Percentiles rank a stretch among this genome's conserved stretches.
These are phyloP conservation scores for Trichocladium uniseriatum DNA, from an alignment of 495 filamentous ascomycete species.

Conservation along the genomic window DNA sequence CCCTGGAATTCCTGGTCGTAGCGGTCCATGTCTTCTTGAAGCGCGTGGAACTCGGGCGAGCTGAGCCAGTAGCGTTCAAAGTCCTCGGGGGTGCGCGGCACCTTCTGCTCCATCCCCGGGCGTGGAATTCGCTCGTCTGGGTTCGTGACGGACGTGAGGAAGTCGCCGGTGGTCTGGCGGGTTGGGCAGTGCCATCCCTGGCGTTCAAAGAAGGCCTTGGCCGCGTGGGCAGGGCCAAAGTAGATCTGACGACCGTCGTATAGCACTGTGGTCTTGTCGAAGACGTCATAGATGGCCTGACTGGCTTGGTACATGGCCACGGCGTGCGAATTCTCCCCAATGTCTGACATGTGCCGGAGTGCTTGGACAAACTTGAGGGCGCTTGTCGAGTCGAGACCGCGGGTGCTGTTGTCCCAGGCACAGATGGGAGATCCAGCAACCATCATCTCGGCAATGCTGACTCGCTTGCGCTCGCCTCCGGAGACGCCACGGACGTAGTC, in stretches of 20 bases:
- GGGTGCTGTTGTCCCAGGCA: constrained; percentile 47
- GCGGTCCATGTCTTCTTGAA: constrained; percentile 53
- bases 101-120: constrained; percentile 51
- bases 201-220: constrained; percentile 49
- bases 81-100: constrained; percentile 52
- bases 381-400: constrained; percentile 44
- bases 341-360: constrained; percentile 43
- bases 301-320: constrained; percentile 70
- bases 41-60: constrained; percentile 40
- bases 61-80: constrained; percentile 44
- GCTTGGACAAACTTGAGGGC: constrained; percentile 42
- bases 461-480: constrained; percentile 48
- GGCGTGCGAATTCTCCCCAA: constrained; percentile 42
- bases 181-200: constrained; percentile 57
- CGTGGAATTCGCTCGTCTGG: constrained; percentile 57
- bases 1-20: constrained; percentile 49
- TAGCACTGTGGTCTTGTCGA: constrained; percentile 53
- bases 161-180: constrained; percentile 63
- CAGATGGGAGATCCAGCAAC: constrained; percentile 38
- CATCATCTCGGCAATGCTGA: constrained; percentile 45
- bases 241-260: constrained; percentile 60
- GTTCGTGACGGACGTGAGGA: constrained; percentile 69
- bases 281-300: constrained; percentile 56
- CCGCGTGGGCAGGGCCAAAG: constrained; percentile 47
- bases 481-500: constrained; percentile 65